Base-by-base conservation (phyloP, 495 filamentous ascomycete species). In the Diplogelasinospora grovesii region DNA sequence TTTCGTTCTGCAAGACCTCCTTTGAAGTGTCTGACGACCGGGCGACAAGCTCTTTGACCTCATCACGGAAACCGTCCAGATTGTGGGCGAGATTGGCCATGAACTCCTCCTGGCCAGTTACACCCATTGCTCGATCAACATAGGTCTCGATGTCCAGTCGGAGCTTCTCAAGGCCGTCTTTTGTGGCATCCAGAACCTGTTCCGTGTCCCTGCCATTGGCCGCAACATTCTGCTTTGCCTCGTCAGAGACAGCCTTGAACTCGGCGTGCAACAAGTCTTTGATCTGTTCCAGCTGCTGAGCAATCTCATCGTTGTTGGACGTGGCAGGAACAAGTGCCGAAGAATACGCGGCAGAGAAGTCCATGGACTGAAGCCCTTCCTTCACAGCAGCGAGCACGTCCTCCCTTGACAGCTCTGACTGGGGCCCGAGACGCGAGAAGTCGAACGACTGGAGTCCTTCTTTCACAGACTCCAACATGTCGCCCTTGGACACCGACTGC, bases 91-190 rank as follows among this genome's bases (percentile, higher is more conserved):
- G 74, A 11, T 78, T 83, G 8, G 82, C 77, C 52, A 89, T 75
- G 36, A 92, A 81, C 47, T 92, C 83, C 46, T 88, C 79, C 43
- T 87, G 87, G 5, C 73, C 74, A 0, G 81, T 68, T 2, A 76
- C 71, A 50, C 83, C 82, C 20, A 75, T 69, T 13, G 78, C 77
- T 16, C 74, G 73, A 38, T 83, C 79, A 16, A 86, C 82, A 43
- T 89, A 90, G n/a, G 61, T 65, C 60, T 92, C 86, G 39, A 94
- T 86, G 33, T 90, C 81, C 16, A 70, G 69, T n/a, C 84, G 78
- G 3, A 96, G 73, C 35, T 74, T 76, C 48, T 89, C 85, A 25
- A 95, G 73, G 3, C 86, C 86, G 56, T 93, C 87, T 54, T 85
- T 89, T 41, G 90, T 77, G 2, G 86, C 83, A 55, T 90, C 84